Evolutionary conservation across 305 asterid genomes (phyloP).

Genomic region (Solanum hybrid): DNA sequence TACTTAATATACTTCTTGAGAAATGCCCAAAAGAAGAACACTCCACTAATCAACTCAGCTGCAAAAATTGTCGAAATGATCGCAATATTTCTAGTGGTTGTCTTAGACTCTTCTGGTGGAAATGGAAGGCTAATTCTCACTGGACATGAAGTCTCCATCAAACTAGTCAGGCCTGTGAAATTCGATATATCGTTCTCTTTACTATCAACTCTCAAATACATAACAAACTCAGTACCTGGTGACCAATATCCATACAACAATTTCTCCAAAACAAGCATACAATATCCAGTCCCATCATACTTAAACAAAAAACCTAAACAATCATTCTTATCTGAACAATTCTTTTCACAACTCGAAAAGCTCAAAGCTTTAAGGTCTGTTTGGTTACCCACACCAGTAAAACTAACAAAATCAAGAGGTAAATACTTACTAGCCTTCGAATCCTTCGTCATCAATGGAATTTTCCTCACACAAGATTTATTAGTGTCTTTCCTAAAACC

Average conservation of each 20-base stretch:
- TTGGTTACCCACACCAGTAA: constrained; percentile 49
- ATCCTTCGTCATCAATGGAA: constrained; percentile 15
- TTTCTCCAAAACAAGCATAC: constrained; percentile 44
- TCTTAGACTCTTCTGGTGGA: constrained; percentile 50
- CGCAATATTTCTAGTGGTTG: constrained; percentile 50
- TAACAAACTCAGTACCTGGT: constrained; percentile 34
- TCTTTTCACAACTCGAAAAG: constrained; percentile 34
- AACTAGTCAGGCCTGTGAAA: constrained; percentile 49
- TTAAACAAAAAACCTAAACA: constrained; percentile 64
- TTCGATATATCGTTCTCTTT: constrained; percentile 33
- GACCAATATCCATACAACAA: constrained; percentile 64
- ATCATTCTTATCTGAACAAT: constrained; percentile 21
- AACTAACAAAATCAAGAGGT: constrained; percentile 57
- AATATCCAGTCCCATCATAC: constrained; percentile 51
- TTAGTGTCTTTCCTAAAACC: constrained; percentile 29
- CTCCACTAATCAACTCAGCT: constrained; percentile 75
- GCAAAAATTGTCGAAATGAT: constrained; percentile 49
- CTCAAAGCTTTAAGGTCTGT: constrained; percentile 23
- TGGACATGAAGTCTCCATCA: constrained; percentile 63
- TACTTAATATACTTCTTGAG: constrained; percentile 66
- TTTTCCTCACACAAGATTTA: constrained; percentile 37
- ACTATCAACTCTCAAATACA: constrained; percentile 56
- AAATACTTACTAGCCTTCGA: constrained; percentile 34
- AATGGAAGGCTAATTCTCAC: constrained; percentile 57
- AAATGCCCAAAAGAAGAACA: constrained; percentile 67